Evolutionary conservation across 2,329 filamentous ascomycete genomes (phyloP).

Genomic region (Stagonosporopsis tanaceti): DNA sequence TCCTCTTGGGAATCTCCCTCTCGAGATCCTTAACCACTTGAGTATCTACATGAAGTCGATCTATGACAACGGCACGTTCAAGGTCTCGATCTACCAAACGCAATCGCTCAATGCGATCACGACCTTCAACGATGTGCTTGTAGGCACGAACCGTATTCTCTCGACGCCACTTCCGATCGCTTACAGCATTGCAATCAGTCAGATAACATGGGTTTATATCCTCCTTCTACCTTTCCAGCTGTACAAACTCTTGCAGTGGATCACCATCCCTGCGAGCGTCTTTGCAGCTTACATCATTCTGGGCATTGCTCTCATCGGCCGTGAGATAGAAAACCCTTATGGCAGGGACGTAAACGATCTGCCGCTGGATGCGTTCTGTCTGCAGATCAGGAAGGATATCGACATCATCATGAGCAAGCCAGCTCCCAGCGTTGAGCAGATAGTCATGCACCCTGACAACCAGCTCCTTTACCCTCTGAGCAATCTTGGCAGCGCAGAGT

Average conservation of each 20-base stretch:
- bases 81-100: constrained; percentile 66
- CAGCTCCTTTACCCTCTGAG: constrained; percentile 64
- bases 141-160: constrained; percentile 77
- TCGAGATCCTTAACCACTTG: constrained; percentile 79
- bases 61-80: constrained; percentile 63
- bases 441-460: constrained; percentile 58
- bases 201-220: constrained; percentile 87
- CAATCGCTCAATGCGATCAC: constrained; percentile 67
- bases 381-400: constrained; percentile 75
- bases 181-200: constrained; percentile 83
- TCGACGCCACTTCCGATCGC: constrained; percentile 83
- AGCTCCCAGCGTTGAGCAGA: constrained; percentile 60
- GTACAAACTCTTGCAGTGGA: constrained; percentile 67
- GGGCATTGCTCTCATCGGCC: constrained; percentile 76
- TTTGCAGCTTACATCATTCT: constrained; percentile 81
- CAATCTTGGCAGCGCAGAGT: constrained; percentile 43
- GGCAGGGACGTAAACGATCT: constrained; percentile 82
- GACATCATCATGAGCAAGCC: constrained; percentile 72
- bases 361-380: constrained; percentile 72
- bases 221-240: constrained; percentile 83
- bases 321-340: constrained; percentile 86
- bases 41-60: constrained; percentile 70
- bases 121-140: constrained; percentile 74
- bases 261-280: constrained; percentile 79
- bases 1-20: constrained; percentile 79